phyloP scores from a whole-genome alignment of 805 yeast species.

The Saccharomycopsis microspora region DNA sequence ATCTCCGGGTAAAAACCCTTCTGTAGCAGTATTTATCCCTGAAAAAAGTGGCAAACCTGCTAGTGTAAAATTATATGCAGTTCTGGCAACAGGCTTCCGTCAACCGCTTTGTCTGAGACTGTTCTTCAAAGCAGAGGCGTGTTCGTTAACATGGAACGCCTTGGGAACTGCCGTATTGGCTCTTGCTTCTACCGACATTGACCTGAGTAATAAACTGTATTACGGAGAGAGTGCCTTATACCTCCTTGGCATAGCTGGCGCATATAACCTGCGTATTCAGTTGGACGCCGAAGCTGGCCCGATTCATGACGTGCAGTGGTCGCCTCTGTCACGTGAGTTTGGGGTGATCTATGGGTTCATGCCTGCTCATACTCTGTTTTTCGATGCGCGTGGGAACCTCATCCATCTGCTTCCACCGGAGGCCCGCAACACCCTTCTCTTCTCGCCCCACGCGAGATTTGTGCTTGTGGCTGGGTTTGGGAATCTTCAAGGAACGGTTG shows the following conservation, averaged over 20 bases:
- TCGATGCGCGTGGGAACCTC: conserved; percentile 86
- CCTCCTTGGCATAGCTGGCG: conserved; percentile 82
- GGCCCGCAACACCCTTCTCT: conserved; percentile 80
- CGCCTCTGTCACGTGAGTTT: conserved; percentile 91
- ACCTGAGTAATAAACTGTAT: conserved; percentile 84
- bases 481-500: conserved; percentile 92
- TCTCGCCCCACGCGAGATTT: conserved; percentile 89
- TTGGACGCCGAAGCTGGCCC: conserved; percentile 70
- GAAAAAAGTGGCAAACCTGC: conserved; percentile 87
- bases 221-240: conserved; percentile 95
- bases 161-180: conserved; percentile 92
- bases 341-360: conserved; percentile 95
- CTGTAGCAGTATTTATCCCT: conserved; percentile 84
- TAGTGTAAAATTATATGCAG: conserved; percentile 67
- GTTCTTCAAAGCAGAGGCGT: conserved; percentile 91
- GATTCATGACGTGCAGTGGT: conserved; percentile 95
- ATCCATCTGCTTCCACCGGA: conserved; percentile 76
- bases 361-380: conserved; percentile 94
- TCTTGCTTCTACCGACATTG: conserved; percentile 91
- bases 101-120: conserved; percentile 79
- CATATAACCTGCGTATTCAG: conserved; percentile 79
- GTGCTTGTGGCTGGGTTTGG: conserved; percentile 96
- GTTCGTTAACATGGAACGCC: conserved; percentile 86
- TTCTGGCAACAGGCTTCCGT: conserved; percentile 42
- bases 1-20: conserved; percentile 84